Percentiles rank a stretch among this genome's conserved stretches.
phyloP scores from a whole-genome alignment of 2,329 filamentous ascomycete genomes.

The Mycosphaerella sp. region DNA sequence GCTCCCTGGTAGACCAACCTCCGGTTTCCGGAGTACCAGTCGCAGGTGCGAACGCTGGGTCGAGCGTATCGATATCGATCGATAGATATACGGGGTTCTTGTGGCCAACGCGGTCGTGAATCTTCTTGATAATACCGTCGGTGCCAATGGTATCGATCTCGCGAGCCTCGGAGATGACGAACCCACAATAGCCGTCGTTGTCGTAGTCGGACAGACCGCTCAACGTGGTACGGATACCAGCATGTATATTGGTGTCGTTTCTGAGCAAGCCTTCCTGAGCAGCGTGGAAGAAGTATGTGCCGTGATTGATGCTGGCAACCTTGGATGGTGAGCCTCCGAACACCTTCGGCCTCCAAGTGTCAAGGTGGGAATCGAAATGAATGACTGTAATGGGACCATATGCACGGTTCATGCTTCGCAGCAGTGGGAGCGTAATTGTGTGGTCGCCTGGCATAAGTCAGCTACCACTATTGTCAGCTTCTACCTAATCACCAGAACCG shows the following conservation, averaged over 20 bases:
- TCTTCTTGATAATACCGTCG: constrained; percentile 71
- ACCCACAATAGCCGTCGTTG: constrained; percentile 78
- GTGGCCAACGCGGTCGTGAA: constrained; percentile 60
- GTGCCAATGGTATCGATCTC: constrained; percentile 62
- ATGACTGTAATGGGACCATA: constrained; percentile 49
- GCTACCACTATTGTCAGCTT: too few species aligned
- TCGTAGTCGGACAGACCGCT: constrained; percentile 75
- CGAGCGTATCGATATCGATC: constrained; percentile 82
- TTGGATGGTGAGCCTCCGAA: constrained; percentile 76
- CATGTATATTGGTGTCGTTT: constrained; percentile 83
- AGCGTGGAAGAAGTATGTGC: constrained; percentile 84
- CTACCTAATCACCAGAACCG: too few species aligned
- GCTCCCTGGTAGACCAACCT: constrained; percentile 67
- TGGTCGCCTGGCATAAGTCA: constrained; percentile 41
- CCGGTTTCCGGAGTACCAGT: constrained; percentile 72
- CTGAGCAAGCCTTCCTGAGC: constrained; percentile 67
- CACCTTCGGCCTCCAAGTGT: constrained; percentile 72
- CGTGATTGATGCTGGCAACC: constrained; percentile 71
- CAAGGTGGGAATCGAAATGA: constrained; percentile 55
- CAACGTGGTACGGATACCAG: constrained; percentile 76
- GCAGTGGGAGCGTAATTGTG: constrained; percentile 55
- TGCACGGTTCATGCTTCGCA: constrained; percentile 55
- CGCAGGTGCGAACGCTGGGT: constrained; percentile 73
- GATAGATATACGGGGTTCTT: constrained; percentile 71
- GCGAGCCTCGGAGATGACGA: constrained; percentile 71